phyloP scores from a whole-genome alignment of 441 rosid genomes.

The Syzygium malaccense region DNA sequence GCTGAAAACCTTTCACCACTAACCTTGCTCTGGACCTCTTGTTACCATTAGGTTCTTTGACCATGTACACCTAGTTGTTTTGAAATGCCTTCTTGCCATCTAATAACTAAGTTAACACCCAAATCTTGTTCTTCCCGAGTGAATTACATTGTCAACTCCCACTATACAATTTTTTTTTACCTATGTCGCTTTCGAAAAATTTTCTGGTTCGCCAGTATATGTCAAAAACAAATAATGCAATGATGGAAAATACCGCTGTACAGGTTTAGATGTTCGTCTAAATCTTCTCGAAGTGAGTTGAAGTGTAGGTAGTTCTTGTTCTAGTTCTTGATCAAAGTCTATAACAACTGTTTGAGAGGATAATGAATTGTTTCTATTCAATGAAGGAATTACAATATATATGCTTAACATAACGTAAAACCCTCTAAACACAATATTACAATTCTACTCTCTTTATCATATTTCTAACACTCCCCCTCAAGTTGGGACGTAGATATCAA shows the following conservation, averaged over 20 bases:
- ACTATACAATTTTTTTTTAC: neutral
- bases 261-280: neutral
- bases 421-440: too few species aligned
- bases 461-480: too few species aligned
- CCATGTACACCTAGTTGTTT: neutral
- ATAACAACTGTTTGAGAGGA: too few species aligned
- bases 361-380: too few species aligned
- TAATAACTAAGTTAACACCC: neutral
- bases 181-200: neutral
- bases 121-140: neutral
- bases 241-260: neutral
- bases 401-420: too few species aligned
- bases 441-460: too few species aligned
- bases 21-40: neutral
- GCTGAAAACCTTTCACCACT: neutral
- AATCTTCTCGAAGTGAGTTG: neutral
- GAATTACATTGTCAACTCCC: neutral
- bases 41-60: neutral
- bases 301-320: neutral
- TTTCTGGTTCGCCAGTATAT: neutral
- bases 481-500: too few species aligned
- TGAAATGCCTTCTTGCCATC: neutral
- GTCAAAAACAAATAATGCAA: neutral
- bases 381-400: too few species aligned
- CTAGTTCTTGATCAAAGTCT: neutral